Conservation (phyloP, 1,284 basidiomycete genomes). For the Singerocomus rubriflavus region DNA sequence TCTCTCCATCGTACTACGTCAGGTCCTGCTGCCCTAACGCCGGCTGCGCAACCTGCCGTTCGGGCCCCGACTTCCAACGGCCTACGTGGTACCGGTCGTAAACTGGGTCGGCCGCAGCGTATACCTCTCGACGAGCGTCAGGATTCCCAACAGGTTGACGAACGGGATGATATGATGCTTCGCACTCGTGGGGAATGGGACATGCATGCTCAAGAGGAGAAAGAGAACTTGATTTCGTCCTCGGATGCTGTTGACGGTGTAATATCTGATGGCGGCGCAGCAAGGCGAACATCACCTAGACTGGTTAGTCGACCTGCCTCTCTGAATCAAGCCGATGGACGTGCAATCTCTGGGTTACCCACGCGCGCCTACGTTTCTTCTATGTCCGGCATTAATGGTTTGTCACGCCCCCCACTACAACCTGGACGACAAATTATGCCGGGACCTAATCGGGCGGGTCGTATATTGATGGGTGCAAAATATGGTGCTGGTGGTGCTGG, state of each 20-base stretch:
- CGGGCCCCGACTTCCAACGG: constrained; percentile 31
- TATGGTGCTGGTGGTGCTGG: constrained; percentile 26
- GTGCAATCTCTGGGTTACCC: constrained; percentile 32
- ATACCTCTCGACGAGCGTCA: constrained; percentile 41
- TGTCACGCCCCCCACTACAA: constrained; percentile 31
- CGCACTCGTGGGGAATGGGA: constrained; percentile 32
- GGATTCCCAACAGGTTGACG: constrained; percentile 37
- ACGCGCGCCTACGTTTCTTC: constrained; percentile 32
- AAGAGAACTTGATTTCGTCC: constrained; percentile 30
- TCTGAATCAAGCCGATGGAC: constrained; percentile 34
- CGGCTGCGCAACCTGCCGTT: constrained; percentile 27
- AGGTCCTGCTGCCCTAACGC: constrained; percentile 43
- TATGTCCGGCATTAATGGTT: constrained; percentile 15
- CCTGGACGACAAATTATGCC: constrained; percentile 36
- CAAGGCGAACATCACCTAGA: constrained; percentile 24
- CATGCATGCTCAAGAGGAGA: constrained; percentile 27
- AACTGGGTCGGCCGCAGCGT: constrained; percentile 39
- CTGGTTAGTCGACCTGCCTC: constrained; percentile 31
- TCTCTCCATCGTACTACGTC: constrained; percentile 64
- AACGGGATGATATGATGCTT: constrained; percentile 34
- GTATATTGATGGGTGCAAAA: constrained; percentile 35
- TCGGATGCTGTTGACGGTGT: constrained; percentile 26
- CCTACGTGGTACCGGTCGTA: constrained; percentile 35
- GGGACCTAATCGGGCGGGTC: constrained; percentile 35
- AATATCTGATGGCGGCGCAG: constrained; percentile 23